Evolutionary conservation across 306 rosid species (phyloP).

Genomic region (Hippophae gyantsensis): DNA sequence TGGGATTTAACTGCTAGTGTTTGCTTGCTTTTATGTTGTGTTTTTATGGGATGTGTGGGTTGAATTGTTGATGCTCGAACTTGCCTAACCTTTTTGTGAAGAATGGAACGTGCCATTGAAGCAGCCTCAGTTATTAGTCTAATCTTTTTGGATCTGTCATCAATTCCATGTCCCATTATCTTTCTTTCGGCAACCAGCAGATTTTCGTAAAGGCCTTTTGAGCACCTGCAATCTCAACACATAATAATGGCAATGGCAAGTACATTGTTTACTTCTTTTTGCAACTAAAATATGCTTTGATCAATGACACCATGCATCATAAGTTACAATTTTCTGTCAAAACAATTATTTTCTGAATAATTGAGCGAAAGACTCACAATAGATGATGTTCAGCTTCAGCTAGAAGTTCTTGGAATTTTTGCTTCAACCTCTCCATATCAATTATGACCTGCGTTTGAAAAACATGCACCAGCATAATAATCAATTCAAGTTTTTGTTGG

Average conservation of each 20-base stretch:
- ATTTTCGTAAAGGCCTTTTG: conserved; percentile 51
- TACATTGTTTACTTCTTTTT: background rate
- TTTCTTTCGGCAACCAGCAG: conserved; percentile 51
- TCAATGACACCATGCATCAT: no score
- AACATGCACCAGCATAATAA: background rate
- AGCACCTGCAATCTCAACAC: conserved; percentile 37
- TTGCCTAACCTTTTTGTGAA: conserved; percentile 63
- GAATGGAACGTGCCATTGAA: conserved; percentile 56
- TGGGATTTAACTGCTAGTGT: conserved; percentile 21
- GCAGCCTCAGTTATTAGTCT: conserved; percentile 62
- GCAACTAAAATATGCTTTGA: background rate
- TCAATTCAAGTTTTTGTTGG: background rate
- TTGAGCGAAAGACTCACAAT: conserved; percentile 40
- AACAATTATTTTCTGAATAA: background rate
- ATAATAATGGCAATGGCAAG: background rate
- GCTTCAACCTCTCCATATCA: conserved; percentile 81
- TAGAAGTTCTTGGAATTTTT: conserved; percentile 49
- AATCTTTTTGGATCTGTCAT: conserved; percentile 47
- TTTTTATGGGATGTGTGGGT: conserved; percentile 28
- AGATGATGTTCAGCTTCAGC: conserved; percentile 44
- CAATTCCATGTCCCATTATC: conserved; percentile 41
- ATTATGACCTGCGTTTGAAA: conserved; percentile 56
- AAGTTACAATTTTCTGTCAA: no score
- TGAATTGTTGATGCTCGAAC: conserved; percentile 40
- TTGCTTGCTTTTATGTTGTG: conserved; percentile 25